These are phyloP conservation scores for Collybia sp. DNA, from an alignment of 768 basidiomycete genomes.

Conservation along the genomic window DNA sequence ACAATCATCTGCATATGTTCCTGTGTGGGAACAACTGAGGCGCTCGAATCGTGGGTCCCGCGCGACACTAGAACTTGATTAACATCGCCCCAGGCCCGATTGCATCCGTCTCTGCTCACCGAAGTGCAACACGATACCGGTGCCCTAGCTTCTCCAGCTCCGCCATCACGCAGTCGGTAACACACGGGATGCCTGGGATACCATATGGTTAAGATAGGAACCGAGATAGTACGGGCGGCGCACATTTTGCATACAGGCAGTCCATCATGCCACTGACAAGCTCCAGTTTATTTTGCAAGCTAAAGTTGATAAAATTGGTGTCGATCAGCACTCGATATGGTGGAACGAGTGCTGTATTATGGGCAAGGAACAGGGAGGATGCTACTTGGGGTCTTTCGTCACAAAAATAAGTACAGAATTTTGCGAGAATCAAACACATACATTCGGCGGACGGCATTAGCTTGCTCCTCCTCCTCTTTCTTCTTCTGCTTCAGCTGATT, in stretches of 20 bases:
- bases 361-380: slow-evolving; percentile 91
- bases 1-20: slow-evolving; percentile 99
- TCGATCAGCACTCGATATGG: slow-evolving; percentile 97
- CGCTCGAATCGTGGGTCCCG: slow-evolving; percentile 97
- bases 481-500: slow-evolving; percentile 88
- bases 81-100: too few species aligned
- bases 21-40: slow-evolving; percentile 84
- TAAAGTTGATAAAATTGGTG: slow-evolving; percentile 99
- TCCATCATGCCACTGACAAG: slow-evolving; percentile 99
- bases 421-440: slow-evolving; percentile 33
- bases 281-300: slow-evolving; percentile 96
- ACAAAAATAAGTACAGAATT: background rate
- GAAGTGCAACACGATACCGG: slow-evolving; percentile 88
- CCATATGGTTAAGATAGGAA: background rate
- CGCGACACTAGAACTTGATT: slow-evolving; percentile 63
- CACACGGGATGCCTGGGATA: slow-evolving; percentile 87
- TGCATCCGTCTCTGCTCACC: slow-evolving; percentile 43
- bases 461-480: slow-evolving; percentile 78
- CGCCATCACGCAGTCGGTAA: slow-evolving; percentile 99
- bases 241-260: slow-evolving; percentile 96
- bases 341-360: slow-evolving; percentile 93
- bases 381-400: slow-evolving; percentile 68
- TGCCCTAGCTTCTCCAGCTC: slow-evolving; percentile 98
- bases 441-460: slow-evolving; percentile 74
- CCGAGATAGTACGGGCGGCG: slow-evolving; percentile 4